A percentile compares a stretch with the other conserved stretches of the same genome.
These are phyloP conservation scores for Fusarium agapanthi DNA, from an alignment of 2,329 filamentous ascomycete species.

Conservation along the genomic window DNA sequence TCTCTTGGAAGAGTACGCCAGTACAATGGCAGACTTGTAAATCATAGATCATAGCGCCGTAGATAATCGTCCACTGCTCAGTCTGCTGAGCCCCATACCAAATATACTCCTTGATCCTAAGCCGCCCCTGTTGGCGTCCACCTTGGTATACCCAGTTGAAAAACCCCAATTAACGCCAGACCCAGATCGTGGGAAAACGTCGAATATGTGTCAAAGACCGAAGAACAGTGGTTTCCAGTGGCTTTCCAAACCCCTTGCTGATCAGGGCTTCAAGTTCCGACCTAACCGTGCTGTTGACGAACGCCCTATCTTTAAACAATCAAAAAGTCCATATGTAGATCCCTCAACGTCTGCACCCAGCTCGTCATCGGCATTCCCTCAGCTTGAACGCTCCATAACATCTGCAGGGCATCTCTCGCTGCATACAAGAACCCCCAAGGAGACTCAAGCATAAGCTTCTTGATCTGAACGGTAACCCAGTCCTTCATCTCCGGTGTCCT, in stretches of 20 bases:
- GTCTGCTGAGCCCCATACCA: neutral
- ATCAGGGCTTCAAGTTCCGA: neutral
- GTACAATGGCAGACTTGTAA: neutral
- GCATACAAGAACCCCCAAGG: conserved; percentile 61
- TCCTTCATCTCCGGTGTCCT: conserved; percentile 52
- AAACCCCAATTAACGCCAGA: neutral
- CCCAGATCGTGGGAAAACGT: neutral
- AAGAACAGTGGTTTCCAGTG: too few relatives aligned
- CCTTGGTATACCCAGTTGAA: neutral
- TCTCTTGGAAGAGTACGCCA: neutral
- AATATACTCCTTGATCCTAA: neutral
- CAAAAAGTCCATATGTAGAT: conserved; percentile 53
- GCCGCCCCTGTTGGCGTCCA: neutral
- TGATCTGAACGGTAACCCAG: conserved; percentile 59
- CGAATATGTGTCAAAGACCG: neutral
- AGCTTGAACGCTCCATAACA: conserved; percentile 54
- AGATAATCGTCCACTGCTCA: neutral
- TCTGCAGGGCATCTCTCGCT: conserved; percentile 55
- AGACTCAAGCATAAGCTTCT: conserved; percentile 50
- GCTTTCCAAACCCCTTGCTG: neutral
- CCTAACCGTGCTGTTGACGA: neutral
- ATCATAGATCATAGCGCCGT: neutral
- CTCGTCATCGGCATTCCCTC: conserved; percentile 43
- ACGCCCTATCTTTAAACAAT: conserved; percentile 46
- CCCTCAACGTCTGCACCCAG: conserved; percentile 57